Base-by-base conservation (phyloP, 2,329 filamentous ascomycete species). In the Colletotrichum incanum region DNA sequence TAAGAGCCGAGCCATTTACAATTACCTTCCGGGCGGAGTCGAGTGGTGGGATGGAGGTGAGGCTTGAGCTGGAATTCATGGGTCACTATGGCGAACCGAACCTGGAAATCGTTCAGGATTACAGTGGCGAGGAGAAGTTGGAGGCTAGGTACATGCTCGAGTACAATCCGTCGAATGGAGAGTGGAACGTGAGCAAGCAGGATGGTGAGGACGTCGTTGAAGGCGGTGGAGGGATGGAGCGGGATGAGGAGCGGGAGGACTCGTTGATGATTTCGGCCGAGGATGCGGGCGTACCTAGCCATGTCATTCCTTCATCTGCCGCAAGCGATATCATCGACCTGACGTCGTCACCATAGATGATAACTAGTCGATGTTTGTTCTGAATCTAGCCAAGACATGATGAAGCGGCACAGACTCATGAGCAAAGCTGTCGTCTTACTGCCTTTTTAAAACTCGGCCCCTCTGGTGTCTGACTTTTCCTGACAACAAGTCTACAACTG, bases 11-110 rank as follows among this genome's bases (percentile, higher is more conserved):
- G 75, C 85, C 82, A 0, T 85, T 85, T 37, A 50, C 73, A 0
- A 78, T 86, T 62, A 77, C 74, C 1, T 80, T 84, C 14, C 80
- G 82, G 14, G 78, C 77, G 3, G 73, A 73, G 0, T 58, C 80
- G 1, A 75, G 76, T 4, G 28, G 58, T 1, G 79, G 75, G 0
- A 73, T 75, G 4, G 39, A 76, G 3, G 61, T 85, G 26, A 80
- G 78, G n/a, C 74, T 86, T 0, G 81, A 84, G 28, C 74, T 86
- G 4, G 81, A 86, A 72, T 86, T 86, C 12, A 86, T 86, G 83
- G 84, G 85, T 0, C 80, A 86, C 63, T 86, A 86, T 39, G 79
- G 80, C 2, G 85, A 86, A 73, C 84, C 84, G 0, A 83, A 82
- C 47, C 59, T 86, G 45, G 78, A 81, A 60, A 62, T 79, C 1